Conservation (phyloP, 2,329 filamentous ascomycete species). For the Graphilbum fragrans region DNA sequence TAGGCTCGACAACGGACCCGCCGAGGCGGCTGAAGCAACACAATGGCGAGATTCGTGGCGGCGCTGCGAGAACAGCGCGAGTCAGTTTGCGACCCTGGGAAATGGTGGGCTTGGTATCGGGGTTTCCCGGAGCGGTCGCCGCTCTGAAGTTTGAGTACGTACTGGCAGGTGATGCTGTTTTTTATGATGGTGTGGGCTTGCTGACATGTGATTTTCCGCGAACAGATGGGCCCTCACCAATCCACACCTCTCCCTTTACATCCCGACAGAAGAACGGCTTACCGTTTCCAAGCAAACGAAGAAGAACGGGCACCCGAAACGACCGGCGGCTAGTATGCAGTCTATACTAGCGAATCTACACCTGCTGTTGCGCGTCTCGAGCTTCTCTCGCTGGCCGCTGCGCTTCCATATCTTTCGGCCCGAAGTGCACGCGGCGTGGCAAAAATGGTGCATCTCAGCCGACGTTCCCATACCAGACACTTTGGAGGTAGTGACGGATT, state of each 20-base stretch:
- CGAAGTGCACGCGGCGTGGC: constrained; percentile 61
- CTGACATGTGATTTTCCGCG: no score
- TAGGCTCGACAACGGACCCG: constrained; percentile 86
- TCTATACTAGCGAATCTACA: constrained; percentile 72
- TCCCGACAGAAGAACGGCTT: constrained; percentile 51
- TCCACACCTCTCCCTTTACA: constrained; percentile 68
- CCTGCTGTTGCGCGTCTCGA: constrained; percentile 63
- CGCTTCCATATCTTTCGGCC: constrained; percentile 64
- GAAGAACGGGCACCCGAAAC: constrained; percentile 39
- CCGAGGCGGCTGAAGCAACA: constrained; percentile 77
- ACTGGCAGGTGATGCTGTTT: no score
- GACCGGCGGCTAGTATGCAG: constrained; percentile 47
- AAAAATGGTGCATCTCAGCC: constrained; percentile 38
- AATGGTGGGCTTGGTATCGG: constrained; percentile 75
- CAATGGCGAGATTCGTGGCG: constrained; percentile 74
- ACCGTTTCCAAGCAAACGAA: constrained; percentile 37
- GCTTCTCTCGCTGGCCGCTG: constrained; percentile 76
- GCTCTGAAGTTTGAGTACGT: constrained; percentile 89
- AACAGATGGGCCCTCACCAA: constrained; percentile 85
- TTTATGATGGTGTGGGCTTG: no score
- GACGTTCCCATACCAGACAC: constrained; percentile 32
- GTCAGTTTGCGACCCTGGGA: constrained; percentile 71
- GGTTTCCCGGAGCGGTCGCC: constrained; percentile 76
- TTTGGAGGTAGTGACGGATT: constrained; percentile 47
- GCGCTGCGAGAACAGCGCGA: constrained; percentile 64